Percentiles rank a stretch among this genome's conserved stretches.
phyloP scores from a whole-genome alignment of 108 stramenopile genomes.

The Pseudonitzschia pungens region DNA sequence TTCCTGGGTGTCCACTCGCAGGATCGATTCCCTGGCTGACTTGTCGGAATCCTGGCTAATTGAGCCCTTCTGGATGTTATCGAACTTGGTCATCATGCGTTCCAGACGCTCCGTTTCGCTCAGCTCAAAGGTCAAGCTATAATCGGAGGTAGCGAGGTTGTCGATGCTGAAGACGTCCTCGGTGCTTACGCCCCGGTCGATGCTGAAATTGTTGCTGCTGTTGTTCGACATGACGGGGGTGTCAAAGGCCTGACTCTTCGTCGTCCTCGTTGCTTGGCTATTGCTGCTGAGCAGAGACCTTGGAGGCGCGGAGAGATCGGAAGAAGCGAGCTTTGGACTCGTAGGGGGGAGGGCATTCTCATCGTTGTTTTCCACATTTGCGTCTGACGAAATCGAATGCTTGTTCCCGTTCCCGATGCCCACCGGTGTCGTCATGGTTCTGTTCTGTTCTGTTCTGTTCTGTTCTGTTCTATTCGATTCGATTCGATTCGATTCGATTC shows the following conservation, averaged over 20 bases:
- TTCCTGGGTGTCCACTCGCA: too few relatives aligned
- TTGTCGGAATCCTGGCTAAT: not conserved
- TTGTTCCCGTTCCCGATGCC: too few relatives aligned
- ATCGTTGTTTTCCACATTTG: not conserved
- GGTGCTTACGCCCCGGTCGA: not conserved
- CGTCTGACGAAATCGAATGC: not conserved
- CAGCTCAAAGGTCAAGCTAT: not conserved
- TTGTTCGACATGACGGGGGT: not conserved
- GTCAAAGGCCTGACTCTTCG: not conserved
- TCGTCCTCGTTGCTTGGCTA: not conserved
- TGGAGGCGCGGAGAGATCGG: not conserved
- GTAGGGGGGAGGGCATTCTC: not conserved
- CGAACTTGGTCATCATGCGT: conserved; percentile 1
- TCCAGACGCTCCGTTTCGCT: not conserved
- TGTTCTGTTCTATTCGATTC: too few relatives aligned
- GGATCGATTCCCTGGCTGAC: too few relatives aligned
- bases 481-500: too few relatives aligned
- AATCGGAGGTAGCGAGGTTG: too few relatives aligned
- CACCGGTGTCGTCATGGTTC: too few relatives aligned
- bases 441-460: too few relatives aligned
- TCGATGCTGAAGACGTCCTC: not conserved
- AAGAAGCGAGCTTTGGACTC: not conserved
- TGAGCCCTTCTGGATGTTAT: not conserved
- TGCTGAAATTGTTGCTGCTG: not conserved
- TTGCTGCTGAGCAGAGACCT: not conserved